Percentiles rank a stretch among this genome's conserved stretches.
Conservation (phyloP, 805 yeast genomes). For the Isabelozyma rhagii region DNA sequence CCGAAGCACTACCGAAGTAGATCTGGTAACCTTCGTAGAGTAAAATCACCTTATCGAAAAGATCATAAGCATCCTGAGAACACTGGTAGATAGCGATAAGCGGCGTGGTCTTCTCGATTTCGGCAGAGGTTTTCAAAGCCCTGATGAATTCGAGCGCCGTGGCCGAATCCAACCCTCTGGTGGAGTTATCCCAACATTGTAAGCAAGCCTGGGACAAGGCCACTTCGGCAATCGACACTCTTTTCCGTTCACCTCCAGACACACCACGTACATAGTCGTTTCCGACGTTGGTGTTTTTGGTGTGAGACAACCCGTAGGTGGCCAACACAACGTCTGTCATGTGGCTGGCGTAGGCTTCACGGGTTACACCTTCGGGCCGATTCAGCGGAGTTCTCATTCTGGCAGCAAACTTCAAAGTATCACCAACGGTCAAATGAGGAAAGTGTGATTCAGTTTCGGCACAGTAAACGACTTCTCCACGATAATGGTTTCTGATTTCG, state of each 20-base stretch:
- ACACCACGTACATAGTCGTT: constrained; percentile 66
- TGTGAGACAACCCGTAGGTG: constrained; percentile 57
- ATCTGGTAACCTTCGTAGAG: constrained; percentile 61
- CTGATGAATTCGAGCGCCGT: constrained; percentile 65
- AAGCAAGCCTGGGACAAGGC: constrained; percentile 51
- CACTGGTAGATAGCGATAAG: constrained; percentile 69
- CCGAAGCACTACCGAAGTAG: constrained; percentile 52
- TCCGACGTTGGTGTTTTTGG: constrained; percentile 62
- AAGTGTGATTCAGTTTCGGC: constrained; percentile 69
- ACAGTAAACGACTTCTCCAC: constrained; percentile 70
- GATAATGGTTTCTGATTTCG: constrained; percentile 49
- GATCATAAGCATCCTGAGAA: constrained; percentile 58
- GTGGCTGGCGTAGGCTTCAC: constrained; percentile 53
- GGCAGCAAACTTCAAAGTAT: constrained; percentile 65
- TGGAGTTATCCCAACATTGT: constrained; percentile 67
- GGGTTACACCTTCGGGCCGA: constrained; percentile 55
- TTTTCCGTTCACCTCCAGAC: constrained; percentile 71
- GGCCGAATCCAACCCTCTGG: constrained; percentile 69
- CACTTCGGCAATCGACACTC: constrained; percentile 69
- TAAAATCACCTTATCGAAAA: constrained; percentile 60
- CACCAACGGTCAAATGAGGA: constrained; percentile 65
- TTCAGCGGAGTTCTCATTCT: constrained; percentile 58
- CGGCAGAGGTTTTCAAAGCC: constrained; percentile 58
- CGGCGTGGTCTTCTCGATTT: constrained; percentile 54
- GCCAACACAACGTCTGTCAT: constrained; percentile 52